phyloP scores from a whole-genome alignment of 2,329 filamentous ascomycete species.

The Monosporascus sp. region DNA sequence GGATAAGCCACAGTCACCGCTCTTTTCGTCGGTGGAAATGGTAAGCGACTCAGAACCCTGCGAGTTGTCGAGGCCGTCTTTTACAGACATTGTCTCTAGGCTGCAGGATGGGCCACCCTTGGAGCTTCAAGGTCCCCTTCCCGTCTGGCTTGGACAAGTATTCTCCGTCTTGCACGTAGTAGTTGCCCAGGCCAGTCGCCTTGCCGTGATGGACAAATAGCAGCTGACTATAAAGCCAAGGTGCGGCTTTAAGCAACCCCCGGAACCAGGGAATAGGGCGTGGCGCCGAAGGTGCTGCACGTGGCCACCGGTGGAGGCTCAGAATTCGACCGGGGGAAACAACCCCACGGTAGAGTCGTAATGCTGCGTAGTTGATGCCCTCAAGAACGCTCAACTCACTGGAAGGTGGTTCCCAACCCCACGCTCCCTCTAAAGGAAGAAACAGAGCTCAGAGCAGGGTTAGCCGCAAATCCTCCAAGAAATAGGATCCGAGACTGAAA shows the following conservation, averaged over 20 bases:
- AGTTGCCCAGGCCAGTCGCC: neutral
- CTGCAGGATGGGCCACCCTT: neutral
- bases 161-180: neutral
- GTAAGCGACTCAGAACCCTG: neutral
- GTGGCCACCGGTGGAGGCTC: neutral
- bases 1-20: neutral
- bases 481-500: too few relatives aligned
- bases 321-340: too few relatives aligned
- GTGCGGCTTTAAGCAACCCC: neutral
- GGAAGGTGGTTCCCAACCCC: too few relatives aligned
- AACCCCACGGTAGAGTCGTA: too few relatives aligned
- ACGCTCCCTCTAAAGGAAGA: too few relatives aligned
- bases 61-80: neutral
- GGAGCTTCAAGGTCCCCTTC: neutral
- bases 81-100: neutral
- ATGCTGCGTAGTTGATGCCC: too few relatives aligned
- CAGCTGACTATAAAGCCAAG: neutral
- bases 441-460: too few relatives aligned
- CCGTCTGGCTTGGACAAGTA: neutral
- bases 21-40: neutral
- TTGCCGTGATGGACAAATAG: neutral
- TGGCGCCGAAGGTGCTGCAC: neutral
- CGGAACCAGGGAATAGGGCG: neutral
- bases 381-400: too few relatives aligned
- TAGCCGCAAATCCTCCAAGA: too few relatives aligned